Conservation (phyloP, 2,329 filamentous ascomycete species). For the Orbilia oligospora region DNA sequence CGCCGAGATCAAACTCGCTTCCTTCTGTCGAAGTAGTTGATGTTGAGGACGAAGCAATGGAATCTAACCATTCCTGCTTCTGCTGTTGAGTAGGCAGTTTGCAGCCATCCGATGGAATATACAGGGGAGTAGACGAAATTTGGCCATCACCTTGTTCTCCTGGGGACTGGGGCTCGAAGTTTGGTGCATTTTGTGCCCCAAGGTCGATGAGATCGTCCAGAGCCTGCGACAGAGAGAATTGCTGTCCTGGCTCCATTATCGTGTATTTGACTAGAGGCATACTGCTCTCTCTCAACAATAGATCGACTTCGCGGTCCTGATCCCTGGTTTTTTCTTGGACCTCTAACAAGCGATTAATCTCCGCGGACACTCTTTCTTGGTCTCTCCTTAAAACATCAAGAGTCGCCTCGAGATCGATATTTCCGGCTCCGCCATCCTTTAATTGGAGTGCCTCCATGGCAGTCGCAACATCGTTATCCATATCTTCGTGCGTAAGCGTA, state of each 20-base stretch:
- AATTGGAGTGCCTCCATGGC: conserved; percentile 32
- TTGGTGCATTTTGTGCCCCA: conserved; percentile 30
- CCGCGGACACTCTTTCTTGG: conserved; percentile 22
- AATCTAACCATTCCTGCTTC: conserved; percentile 24
- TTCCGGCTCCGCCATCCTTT: background rate
- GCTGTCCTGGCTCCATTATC: background rate
- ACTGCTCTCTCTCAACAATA: background rate
- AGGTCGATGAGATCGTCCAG: conserved; percentile 31
- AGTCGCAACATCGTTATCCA: conserved; percentile 12
- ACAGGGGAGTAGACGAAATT: background rate
- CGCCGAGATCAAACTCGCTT: background rate
- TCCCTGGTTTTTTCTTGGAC: conserved; percentile 27
- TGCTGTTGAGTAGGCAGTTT: conserved; percentile 32
- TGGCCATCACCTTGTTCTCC: background rate
- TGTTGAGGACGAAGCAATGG: conserved; percentile 13
- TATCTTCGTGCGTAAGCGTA: background rate
- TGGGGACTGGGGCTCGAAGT: conserved; percentile 15
- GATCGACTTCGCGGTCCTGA: conserved; percentile 46
- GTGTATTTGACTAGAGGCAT: background rate
- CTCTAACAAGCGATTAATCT: conserved; percentile 34
- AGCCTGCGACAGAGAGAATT: conserved; percentile 26
- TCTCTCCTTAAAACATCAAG: conserved; percentile 32
- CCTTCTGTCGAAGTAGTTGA: conserved; percentile 12
- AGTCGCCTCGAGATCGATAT: conserved; percentile 22
- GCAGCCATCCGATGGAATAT: conserved; percentile 5